These are phyloP conservation scores for Kluyveromyces siamensis DNA, from an alignment of 805 yeast species.

Conservation along the genomic window DNA sequence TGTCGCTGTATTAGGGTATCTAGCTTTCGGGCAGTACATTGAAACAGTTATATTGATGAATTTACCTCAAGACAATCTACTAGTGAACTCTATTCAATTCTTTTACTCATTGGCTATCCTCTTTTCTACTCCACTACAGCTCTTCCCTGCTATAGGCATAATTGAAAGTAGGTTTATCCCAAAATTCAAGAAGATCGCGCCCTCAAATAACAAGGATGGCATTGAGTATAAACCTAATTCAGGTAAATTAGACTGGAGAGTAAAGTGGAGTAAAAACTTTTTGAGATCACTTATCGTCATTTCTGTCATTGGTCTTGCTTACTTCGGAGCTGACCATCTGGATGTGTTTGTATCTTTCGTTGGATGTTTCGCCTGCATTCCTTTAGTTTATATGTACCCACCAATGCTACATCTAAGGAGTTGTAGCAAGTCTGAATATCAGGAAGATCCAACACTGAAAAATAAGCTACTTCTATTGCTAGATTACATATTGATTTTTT, in stretches of 20 bases:
- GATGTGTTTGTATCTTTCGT: conserved; percentile 72
- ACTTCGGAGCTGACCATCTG: conserved; percentile 57
- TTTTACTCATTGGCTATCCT: conserved; percentile 68
- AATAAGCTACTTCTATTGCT: conserved; percentile 31
- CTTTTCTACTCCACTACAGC: conserved; percentile 71
- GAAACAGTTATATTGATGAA: conserved; percentile 64
- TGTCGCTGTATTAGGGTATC: conserved; percentile 60
- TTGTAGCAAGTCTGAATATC: conserved; percentile 29
- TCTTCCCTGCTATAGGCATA: conserved; percentile 70
- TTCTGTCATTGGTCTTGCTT: conserved; percentile 48
- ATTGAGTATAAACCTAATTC: conserved; percentile 27
- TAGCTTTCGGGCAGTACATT: conserved; percentile 56
- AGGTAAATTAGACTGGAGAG: conserved; percentile 44
- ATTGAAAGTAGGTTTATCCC: conserved; percentile 57
- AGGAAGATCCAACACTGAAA: conserved; percentile 1
- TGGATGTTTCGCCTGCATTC: conserved; percentile 80
- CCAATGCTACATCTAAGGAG: conserved; percentile 62
- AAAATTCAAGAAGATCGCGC: conserved; percentile 16
- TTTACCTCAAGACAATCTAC: conserved; percentile 56
- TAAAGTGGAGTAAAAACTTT: conserved; percentile 61
- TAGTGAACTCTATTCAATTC: conserved; percentile 57
- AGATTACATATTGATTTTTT: conserved; percentile 40
- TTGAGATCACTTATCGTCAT: conserved; percentile 48
- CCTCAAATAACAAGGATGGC: conserved; percentile 9
- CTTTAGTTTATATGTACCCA: conserved; percentile 78